Base-by-base conservation (phyloP, 768 basidiomycete species). In the Kwoniella bestiolae region DNA sequence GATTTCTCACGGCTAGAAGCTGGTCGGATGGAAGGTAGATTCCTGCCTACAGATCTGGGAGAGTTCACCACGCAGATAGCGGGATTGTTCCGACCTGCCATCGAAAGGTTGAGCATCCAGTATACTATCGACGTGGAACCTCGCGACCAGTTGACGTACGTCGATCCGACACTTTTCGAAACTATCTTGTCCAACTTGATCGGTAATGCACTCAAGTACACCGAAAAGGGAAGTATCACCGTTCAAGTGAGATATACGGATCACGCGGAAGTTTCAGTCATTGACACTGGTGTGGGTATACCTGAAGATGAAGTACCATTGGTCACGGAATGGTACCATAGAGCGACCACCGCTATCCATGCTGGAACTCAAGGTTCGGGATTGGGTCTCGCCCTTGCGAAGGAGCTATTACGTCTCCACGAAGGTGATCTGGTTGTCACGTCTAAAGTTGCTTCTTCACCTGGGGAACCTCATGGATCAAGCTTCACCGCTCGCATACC, bases 221-320 rank as follows among this genome's bases (percentile, higher is more conserved):
- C 79, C 23, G 70, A 81, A 5, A 28, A 63, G 21, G 83, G 83
- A 1, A 71, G 67, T 9, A 82, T 84, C 53, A 73, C 72, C 6
- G 75, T 83, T 5, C 65, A 65, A n/a, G 50, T 82, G 16, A 31
- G 57, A 5, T 83, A 78, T 60, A 61, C 60, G 0, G 63, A 71
- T 11, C 44, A 70, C 31, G 79, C 74, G 12, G 75, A 79, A 34
- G 72, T 84, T 14, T 72, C 73, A 1, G 78, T 83, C 26, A 67
- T 69, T 26, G 83, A 84, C 60, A 83, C 82, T 2, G 83, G 83
- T 29, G 76, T 82, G 11, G 83, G 83, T 3, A 83, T 84, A 1
- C 82, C 83, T 0, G 21, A 58, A 41, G 68, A 68, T 38, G 79
- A 80, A 58, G 38, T 75, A 16, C 41, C 44, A 14, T 52, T 65